Evolutionary conservation across 352 stramenopile species (phyloP).

Genomic region (Phytophthora sojae): DNA sequence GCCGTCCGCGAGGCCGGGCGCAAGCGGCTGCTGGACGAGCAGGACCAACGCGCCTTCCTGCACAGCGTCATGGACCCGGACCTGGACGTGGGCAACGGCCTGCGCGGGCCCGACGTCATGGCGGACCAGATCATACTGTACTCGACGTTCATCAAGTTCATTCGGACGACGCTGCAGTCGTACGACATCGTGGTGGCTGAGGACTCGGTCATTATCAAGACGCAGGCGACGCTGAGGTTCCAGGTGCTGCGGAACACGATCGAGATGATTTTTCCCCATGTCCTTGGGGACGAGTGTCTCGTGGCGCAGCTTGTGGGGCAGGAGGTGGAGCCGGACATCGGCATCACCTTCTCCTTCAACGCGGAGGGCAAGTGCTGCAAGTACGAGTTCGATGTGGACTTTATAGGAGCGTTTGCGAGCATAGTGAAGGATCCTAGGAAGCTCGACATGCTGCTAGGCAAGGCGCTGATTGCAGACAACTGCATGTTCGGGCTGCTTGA

Average conservation of each 20-base stretch:
- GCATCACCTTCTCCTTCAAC: conserved; percentile 53
- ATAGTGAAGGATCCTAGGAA: conserved; percentile 44
- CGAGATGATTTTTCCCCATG: conserved; percentile 52
- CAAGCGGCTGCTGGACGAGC: conserved; percentile 28
- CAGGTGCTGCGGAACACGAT: conserved; percentile 60
- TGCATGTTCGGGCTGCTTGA: conserved; percentile 33
- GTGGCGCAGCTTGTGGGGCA: conserved; percentile 49
- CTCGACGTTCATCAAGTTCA: conserved; percentile 51
- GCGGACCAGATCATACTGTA: conserved; percentile 55
- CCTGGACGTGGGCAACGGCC: conserved; percentile 44
- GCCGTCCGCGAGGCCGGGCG: neutral
- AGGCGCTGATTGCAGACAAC: conserved; percentile 47
- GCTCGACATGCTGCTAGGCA: conserved; percentile 42
- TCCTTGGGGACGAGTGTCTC: conserved; percentile 49
- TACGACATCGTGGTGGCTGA: conserved; percentile 47
- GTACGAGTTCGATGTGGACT: conserved; percentile 50
- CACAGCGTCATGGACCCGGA: conserved; percentile 45
- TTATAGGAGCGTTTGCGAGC: conserved; percentile 40
- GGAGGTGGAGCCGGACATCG: conserved; percentile 33
- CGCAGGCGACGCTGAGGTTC: conserved; percentile 41
- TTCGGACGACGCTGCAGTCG: conserved; percentile 35
- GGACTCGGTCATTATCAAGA: conserved; percentile 45
- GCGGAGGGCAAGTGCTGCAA: conserved; percentile 30
- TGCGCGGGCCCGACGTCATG: conserved; percentile 46
- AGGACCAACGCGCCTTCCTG: conserved; percentile 46